Conservation (phyloP, 208 protist genomes). For the Trichomonas tenax region DNA sequence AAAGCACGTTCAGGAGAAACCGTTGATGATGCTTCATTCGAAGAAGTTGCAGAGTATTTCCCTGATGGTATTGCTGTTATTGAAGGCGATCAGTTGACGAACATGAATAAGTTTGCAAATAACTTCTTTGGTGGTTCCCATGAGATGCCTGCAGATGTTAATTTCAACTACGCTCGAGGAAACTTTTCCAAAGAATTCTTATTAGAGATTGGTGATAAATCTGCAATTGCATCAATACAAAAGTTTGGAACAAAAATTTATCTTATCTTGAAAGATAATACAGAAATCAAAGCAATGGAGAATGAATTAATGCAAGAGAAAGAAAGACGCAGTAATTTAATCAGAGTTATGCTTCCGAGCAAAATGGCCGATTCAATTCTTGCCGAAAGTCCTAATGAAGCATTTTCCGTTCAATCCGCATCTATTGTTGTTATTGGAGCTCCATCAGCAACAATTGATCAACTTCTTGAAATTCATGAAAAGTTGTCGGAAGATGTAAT, state of each 20-base stretch:
- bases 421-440: not conserved
- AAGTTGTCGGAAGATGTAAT: not conserved
- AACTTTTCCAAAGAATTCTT: not conserved
- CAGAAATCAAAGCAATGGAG: not conserved
- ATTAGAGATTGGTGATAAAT: not conserved
- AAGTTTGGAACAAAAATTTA: not conserved
- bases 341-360: not conserved
- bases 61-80: not conserved
- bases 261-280: not conserved
- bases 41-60: not conserved
- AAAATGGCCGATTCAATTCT: not conserved
- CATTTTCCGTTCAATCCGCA: not conserved
- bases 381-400: not conserved
- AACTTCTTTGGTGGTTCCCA: not conserved
- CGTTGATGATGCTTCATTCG: not conserved
- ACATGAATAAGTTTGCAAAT: not conserved
- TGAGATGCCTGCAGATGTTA: not conserved
- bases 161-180: not conserved
- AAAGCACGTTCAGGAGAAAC: not conserved
- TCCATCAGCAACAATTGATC: not conserved
- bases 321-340: not conserved
- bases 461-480: not conserved
- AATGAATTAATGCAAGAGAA: not conserved
- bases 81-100: not conserved
- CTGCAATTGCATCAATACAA: not conserved